Percentiles rank a stretch among this genome's conserved stretches.
phyloP scores from a whole-genome alignment of 805 yeast species.

The Sporopachydermia quercuum region DNA sequence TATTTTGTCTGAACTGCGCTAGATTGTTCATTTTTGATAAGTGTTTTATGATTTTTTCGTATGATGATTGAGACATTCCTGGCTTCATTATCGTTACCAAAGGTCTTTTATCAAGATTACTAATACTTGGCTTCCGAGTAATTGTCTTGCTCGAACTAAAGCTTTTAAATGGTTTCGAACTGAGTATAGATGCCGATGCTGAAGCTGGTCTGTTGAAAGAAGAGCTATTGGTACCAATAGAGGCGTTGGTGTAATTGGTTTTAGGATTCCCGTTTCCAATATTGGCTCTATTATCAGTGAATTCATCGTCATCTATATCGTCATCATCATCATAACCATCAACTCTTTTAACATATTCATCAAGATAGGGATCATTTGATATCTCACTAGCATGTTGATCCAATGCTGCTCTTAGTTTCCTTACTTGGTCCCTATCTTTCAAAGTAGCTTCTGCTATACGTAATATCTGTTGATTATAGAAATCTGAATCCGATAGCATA shows the following conservation, averaged over 20 bases:
- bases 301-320: neutral
- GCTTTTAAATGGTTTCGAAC: too few relatives aligned
- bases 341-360: neutral
- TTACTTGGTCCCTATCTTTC: constrained; percentile 62
- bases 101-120: constrained; percentile 1
- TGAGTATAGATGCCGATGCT: too few relatives aligned
- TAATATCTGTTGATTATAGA: constrained; percentile 53
- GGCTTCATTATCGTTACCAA: constrained; percentile 2
- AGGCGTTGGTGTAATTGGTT: too few relatives aligned
- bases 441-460: constrained; percentile 46
- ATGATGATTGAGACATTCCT: constrained; percentile 11
- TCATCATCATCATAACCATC: neutral
- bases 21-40: constrained; percentile 11
- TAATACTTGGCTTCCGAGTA: too few relatives aligned
- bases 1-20: constrained; percentile 10
- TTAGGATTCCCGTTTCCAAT: too few relatives aligned
- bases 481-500: constrained; percentile 57
- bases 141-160: too few relatives aligned
- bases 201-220: too few relatives aligned
- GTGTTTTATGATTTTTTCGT: constrained; percentile 15
- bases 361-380: neutral
- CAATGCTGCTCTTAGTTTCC: constrained; percentile 52
- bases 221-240: too few relatives aligned
- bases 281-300: constrained; percentile 1
- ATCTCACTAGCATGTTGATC: constrained; percentile 38